Base-by-base conservation (phyloP, 495 filamentous ascomycete species). In the Hamigera avellanea region DNA sequence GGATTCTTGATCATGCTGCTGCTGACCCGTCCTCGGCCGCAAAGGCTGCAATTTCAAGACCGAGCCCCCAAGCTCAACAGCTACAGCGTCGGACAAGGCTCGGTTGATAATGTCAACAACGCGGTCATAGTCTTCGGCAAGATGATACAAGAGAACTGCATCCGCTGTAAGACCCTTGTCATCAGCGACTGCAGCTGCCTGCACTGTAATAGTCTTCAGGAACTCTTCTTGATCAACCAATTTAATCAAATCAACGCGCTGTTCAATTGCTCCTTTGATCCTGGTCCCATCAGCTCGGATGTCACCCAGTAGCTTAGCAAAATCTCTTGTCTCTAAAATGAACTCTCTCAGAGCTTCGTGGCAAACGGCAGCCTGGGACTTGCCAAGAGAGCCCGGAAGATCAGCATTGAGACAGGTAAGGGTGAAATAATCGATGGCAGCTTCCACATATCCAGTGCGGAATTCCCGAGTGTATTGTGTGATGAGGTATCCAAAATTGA, bases 401-500 rank as follows among this genome's bases (percentile, higher is more conserved):
- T 95, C 93, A 23, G 80, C 73, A 49, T 96, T 95, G 33, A 99
- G 77, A 55, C 86, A 95, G 38, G 96, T 87, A 33, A 96, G 67
- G 14, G 77, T 73, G 33, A 99, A 80, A 49, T 99, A 99, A 56
- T 99, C 93, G 32, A 89, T 80, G 9, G 91, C 89, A 30, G 85
- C 80, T 37, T 78, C 81, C 6, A 84, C 80, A 49, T 86, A 79
- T 23, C 84, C 85, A 8, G 84, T 81, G 25, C 93, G 81, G 74
- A 96, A 96, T 58, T 94, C 86, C 21, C 80, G 75, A 6, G 93
- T 99, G 62, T 99, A 99, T 51, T 87, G 85, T 18, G 88, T 93
- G 32, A 96, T 63, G 66, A 99, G 83, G 15, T 79, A 76, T 19
- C 81, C 87, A 56, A 99, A 99, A 64, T 87, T 94, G 59, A 99